Conservation (phyloP, 345 rosid genomes). For the Aethionema arabicum region DNA sequence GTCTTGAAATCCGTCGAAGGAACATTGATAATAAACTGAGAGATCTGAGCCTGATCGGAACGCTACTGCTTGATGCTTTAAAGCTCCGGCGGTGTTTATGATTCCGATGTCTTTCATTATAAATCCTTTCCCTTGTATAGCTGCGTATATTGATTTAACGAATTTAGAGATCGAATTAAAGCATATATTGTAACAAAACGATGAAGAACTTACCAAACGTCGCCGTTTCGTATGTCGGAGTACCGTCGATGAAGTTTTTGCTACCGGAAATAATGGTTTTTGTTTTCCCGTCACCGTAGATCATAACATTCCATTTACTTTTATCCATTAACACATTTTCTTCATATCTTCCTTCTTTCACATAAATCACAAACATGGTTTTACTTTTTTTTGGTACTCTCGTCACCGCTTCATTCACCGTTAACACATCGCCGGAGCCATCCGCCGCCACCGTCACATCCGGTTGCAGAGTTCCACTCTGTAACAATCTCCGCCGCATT, state of each 20-base stretch:
- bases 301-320: slow-evolving; percentile 78
- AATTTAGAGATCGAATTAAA: not conserved
- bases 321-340: slow-evolving; percentile 77
- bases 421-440: slow-evolving; percentile 50
- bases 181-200: not conserved
- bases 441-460: slow-evolving; percentile 69
- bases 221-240: slow-evolving; percentile 74
- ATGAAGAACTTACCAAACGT: slow-evolving; percentile 55
- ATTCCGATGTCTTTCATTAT: slow-evolving; percentile 65
- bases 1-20: slow-evolving; percentile 77
- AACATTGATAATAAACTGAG: slow-evolving; percentile 58
- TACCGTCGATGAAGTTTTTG: slow-evolving; percentile 65
- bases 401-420: slow-evolving; percentile 55
- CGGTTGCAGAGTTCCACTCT: slow-evolving; percentile 36
- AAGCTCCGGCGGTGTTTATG: slow-evolving; percentile 75
- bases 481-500: slow-evolving; percentile 58
- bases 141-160: slow-evolving; percentile 36
- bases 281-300: slow-evolving; percentile 67
- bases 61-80: slow-evolving; percentile 91
- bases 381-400: slow-evolving; percentile 57
- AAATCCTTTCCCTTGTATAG: slow-evolving; percentile 73
- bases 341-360: slow-evolving; percentile 60
- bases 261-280: slow-evolving; percentile 60
- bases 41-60: slow-evolving; percentile 81
- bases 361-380: slow-evolving; percentile 57